Evolutionary conservation across 179 eudicot species (phyloP), one percentile per base, ranked within the genome.

Genomic region (Beta corolliflora): DNA sequence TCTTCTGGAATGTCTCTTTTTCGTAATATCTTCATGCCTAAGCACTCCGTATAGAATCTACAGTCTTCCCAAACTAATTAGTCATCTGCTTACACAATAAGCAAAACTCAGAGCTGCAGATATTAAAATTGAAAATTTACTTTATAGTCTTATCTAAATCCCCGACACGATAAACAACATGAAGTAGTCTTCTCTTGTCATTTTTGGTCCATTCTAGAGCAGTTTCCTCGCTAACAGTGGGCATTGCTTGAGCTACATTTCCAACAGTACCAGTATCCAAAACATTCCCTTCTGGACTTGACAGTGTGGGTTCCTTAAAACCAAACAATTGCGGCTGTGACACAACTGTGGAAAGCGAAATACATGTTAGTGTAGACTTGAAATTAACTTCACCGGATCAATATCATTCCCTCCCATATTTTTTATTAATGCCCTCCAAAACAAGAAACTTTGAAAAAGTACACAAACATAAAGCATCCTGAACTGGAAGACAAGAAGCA

Each of bases 1-100:
- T 91, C 94, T 80, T 89, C 91, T 46, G 94, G 91, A 72, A 90
- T 86, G 83, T 90, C 87, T 67, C 92, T 88, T 76, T 83, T 85
- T 73, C 92, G 87, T 76, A 91, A 81, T 82, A 91, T 73, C 88
- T 91, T 91, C 94, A 91, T 91, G 12, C 94, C 94, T 81, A 91
- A 83, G 83, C 94, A 91, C 81, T 88, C 92, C 5, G 88, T 89
- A 80, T 87, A 91, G 54, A 91, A 91, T 80, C 94, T 89, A 84
- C 73, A 78, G 11, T 64, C 79, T 84, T 60, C 83, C 73, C 60
- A 68, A 74, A 48, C 41, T 19, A 84, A 75, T 85, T 50, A 85
- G 77, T 45, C 75, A 73, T 71, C 64, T 45, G 61, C 14, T 45
- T 61, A 15, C 41, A 78, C 50, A 77, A 29, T 23, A 45, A 77